phyloP scores from a whole-genome alignment of 352 stramenopile species.

The Globisporangium radiosum region DNA sequence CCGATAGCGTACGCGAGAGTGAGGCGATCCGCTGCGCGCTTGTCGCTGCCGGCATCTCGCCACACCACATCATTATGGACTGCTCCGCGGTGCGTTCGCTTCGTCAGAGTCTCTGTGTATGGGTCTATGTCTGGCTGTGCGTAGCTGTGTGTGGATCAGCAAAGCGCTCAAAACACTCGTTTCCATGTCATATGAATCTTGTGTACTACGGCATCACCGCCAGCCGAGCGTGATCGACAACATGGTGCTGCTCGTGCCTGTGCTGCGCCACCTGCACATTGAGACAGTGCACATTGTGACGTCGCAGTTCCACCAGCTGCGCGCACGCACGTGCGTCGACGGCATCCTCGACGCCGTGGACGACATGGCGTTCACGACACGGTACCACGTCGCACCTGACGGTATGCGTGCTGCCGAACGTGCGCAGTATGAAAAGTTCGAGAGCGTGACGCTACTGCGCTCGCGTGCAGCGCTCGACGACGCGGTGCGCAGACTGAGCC shows the following conservation, averaged over 20 bases:
- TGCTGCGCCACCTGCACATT: constrained; percentile 26
- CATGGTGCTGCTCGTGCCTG: constrained; percentile 19
- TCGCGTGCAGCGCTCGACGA: constrained; percentile 11
- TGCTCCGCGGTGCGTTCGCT: constrained; percentile 39
- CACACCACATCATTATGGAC: constrained; percentile 67
- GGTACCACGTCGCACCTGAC: constrained; percentile 25
- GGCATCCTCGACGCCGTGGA: constrained; percentile 15
- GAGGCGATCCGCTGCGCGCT: constrained; percentile 50
- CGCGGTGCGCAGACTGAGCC: constrained; percentile 15
- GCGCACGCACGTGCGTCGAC: constrained; percentile 25
- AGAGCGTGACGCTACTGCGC: constrained; percentile 1
- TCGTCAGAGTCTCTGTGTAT: no score
- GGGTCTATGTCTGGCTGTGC: background rate
- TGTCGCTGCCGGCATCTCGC: constrained; percentile 42
- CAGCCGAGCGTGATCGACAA: constrained; percentile 38
- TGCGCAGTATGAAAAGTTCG: constrained; percentile 4
- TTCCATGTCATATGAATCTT: background rate
- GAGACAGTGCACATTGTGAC: constrained; percentile 29
- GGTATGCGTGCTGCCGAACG: constrained; percentile 13
- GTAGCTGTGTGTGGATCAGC: background rate
- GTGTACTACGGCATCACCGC: background rate
- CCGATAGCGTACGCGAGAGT: constrained; percentile 35
- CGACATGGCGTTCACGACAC: constrained; percentile 18
- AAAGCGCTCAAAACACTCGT: background rate
- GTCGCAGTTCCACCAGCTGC: constrained; percentile 26